Evolutionary conservation across 1,284 basidiomycete genomes (phyloP), one percentile per base, ranked within the genome.

Genomic region (Leccinum glutinopallens): DNA sequence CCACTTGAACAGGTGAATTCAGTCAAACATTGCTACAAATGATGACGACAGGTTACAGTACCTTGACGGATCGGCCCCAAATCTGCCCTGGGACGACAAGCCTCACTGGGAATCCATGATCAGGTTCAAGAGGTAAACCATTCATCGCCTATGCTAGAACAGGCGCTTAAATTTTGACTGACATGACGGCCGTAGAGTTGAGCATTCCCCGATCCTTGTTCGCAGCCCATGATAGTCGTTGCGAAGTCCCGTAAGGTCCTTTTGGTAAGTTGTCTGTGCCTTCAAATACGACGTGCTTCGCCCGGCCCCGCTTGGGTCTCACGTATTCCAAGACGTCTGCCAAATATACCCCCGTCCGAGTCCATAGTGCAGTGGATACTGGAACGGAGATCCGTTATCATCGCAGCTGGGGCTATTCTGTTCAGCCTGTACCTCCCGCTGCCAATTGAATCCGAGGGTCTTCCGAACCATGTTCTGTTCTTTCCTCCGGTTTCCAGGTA

Each of bases 401-500:
- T 51, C 8, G 4, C 22, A 32, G 3, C 7, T 53, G 49, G 49
- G 13, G 5, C 7, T 9, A 6, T 15, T 5, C 1, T 13, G 6
- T 41, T 29, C 4, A 25, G 53, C n/a, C 59, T 8, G 64, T 70
- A 77, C 77, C 66, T 68, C 73, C 84, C 4, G 75, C 84, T 17
- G 81, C 75, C 87, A 88, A 58, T 76, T 81, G 69, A 88, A 88
- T 8, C 84, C 87, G 2, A 87, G 78, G n/a, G 82, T 82, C 70
- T 89, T 86, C 4, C 79, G 79, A n/a, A 89, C 82, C 61, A 87
- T 78, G 70, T 90, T 90, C 69, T 90, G 88, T 69, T 91, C 89
- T 71, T 88, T 89, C 12, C 88, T 79, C 4, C 88, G 76, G 73
- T 90, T 90, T 1, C 88, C 88, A 1, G 89, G 89, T 90, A 49